Evolutionary conservation across 768 basidiomycete species (phyloP).

Genomic region (Lentinula sp.): DNA sequence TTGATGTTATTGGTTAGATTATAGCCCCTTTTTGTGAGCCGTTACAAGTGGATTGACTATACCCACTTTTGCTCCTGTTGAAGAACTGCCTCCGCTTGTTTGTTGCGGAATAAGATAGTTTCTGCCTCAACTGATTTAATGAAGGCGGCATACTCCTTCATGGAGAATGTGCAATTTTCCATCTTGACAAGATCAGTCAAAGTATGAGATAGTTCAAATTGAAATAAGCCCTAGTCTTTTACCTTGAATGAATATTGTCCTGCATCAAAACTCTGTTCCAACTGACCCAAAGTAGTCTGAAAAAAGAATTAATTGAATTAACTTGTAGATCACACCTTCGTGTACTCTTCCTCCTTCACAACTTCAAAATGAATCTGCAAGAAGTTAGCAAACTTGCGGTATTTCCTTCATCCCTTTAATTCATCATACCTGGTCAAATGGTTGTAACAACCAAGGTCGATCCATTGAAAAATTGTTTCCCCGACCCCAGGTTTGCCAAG

Average conservation of each 20-base stretch:
- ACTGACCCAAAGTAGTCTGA: slow-evolving; percentile 20
- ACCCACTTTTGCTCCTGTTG: slow-evolving; percentile 36
- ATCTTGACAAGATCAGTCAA: slow-evolving; percentile 24
- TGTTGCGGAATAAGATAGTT: slow-evolving; percentile 31
- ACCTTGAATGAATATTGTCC: slow-evolving; percentile 51
- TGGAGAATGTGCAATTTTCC: slow-evolving; percentile 45
- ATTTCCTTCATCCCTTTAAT: neutral
- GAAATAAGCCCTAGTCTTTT: neutral
- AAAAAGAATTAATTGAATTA: too few species aligned
- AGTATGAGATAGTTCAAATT: neutral
- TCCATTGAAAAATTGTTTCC: slow-evolving; percentile 39
- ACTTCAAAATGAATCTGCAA: slow-evolving; percentile 45
- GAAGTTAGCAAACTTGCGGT: neutral
- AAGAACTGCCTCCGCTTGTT: slow-evolving; percentile 28
- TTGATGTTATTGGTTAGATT: neutral
- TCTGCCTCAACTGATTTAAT: slow-evolving; percentile 34
- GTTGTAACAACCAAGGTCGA: slow-evolving; percentile 52
- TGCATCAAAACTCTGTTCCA: slow-evolving; percentile 45
- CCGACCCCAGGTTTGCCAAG: slow-evolving; percentile 60
- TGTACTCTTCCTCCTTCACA: slow-evolving; percentile 41
- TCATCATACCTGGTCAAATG: slow-evolving; percentile 58
- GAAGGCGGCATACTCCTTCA: slow-evolving; percentile 41
- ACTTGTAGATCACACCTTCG: slow-evolving; percentile 27
- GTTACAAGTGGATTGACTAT: neutral
- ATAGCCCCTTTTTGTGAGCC: neutral